A percentile compares a stretch with the other conserved stretches of the same genome.
Evolutionary conservation across 2,329 filamentous ascomycete species (phyloP).

Genomic region (Aspergillus intermedius): DNA sequence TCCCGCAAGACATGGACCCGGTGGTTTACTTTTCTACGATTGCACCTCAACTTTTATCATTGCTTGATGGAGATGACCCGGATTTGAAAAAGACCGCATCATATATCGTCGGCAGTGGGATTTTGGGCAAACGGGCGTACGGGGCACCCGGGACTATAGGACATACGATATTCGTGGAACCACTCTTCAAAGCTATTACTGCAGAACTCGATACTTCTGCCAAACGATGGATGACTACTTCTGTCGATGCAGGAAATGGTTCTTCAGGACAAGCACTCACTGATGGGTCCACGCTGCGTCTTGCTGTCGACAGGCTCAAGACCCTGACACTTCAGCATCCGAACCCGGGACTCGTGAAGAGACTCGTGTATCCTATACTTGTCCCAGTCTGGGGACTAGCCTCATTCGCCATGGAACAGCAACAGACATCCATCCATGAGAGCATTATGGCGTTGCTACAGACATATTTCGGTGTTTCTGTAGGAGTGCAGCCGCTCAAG

Average conservation of each 20-base stretch:
- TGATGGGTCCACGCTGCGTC: constrained; percentile 17
- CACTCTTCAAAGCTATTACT: constrained; percentile 33
- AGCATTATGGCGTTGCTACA: constrained; percentile 28
- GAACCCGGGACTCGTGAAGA: constrained; percentile 38
- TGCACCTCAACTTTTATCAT: constrained; percentile 33
- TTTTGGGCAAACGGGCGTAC: constrained; percentile 34
- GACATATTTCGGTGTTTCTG: constrained; percentile 37
- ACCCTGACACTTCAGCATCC: constrained; percentile 36
- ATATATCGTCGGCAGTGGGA: constrained; percentile 39
- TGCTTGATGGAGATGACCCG: constrained; percentile 35
- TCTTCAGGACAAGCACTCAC: constrained; percentile 16
- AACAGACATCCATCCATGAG: constrained; percentile 19
- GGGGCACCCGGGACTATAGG: constrained; percentile 36
- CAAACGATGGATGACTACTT: constrained; percentile 20
- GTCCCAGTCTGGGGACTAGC: constrained; percentile 37
- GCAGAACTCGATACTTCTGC: constrained; percentile 22
- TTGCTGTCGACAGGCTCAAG: constrained; percentile 31
- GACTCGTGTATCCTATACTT: constrained; percentile 34
- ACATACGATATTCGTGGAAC: constrained; percentile 36
- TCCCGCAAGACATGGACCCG: constrained; percentile 33
- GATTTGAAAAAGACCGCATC: constrained; percentile 38
- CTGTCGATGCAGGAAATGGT: neutral
- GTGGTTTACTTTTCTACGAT: constrained; percentile 32
- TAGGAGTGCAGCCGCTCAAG: constrained; percentile 27
- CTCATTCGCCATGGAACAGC: constrained; percentile 30